These are phyloP conservation scores for Hyphopichia burtonii DNA, from an alignment of 1,139 yeast genomes.

Conservation along the genomic window DNA sequence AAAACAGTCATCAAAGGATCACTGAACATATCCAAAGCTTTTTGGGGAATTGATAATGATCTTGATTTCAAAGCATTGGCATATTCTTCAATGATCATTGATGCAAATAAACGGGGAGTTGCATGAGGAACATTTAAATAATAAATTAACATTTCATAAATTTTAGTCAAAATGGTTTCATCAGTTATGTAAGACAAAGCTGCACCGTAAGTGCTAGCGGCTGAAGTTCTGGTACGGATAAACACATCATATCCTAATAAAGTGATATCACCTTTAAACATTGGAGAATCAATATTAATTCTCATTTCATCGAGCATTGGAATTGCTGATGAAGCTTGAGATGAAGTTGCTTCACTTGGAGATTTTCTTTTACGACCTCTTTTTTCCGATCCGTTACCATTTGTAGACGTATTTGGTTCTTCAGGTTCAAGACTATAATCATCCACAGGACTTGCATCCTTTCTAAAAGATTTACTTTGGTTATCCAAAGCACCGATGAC, in stretches of 20 bases:
- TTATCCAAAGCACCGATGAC: slow-evolving; percentile 32
- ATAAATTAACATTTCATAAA: slow-evolving; percentile 38
- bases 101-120: slow-evolving; percentile 73
- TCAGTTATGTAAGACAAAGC: slow-evolving; percentile 58
- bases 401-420: slow-evolving; percentile 10
- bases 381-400: slow-evolving; percentile 13
- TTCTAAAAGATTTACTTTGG: slow-evolving; percentile 9
- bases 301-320: slow-evolving; percentile 55
- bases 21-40: slow-evolving; percentile 21
- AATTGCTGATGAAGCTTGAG: slow-evolving; percentile 21
- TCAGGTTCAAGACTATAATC: slow-evolving; percentile 17
- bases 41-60: slow-evolving; percentile 14
- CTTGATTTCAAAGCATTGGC: slow-evolving; percentile 40
- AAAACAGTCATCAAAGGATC: slow-evolving; percentile 36
- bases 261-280: slow-evolving; percentile 87
- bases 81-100: slow-evolving; percentile 73
- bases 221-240: slow-evolving; percentile 71
- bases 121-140: slow-evolving; percentile 64
- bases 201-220: slow-evolving; percentile 75
- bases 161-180: slow-evolving; percentile 29
- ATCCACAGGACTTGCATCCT: slow-evolving; percentile 14
- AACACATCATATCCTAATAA: slow-evolving; percentile 77
- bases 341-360: slow-evolving; percentile 15
- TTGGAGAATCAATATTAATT: slow-evolving; percentile 90
- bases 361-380: slow-evolving; percentile 37